Percentiles rank a stretch among this genome's conserved stretches.
These are phyloP conservation scores for Rosellinia necatrix DNA, from an alignment of 2,329 filamentous ascomycete species.

Conservation along the genomic window DNA sequence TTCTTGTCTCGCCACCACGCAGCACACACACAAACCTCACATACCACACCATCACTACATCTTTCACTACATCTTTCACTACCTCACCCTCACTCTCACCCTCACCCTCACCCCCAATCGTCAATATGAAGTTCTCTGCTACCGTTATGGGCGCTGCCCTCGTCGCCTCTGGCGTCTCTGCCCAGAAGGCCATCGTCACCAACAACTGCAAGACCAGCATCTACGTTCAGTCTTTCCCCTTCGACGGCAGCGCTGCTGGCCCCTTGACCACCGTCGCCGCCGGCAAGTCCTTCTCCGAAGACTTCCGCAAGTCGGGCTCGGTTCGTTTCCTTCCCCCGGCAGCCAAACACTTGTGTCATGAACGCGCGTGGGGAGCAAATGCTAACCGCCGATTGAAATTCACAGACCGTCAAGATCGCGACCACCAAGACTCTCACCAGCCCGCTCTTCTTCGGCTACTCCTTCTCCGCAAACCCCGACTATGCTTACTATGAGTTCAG, in stretches of 20 bases:
- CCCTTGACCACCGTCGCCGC: constrained; percentile 39
- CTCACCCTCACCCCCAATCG: no score
- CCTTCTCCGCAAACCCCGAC: constrained; percentile 43
- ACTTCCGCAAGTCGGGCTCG: constrained; percentile 43
- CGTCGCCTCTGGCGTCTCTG: constrained; percentile 39
- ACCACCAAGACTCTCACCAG: constrained; percentile 43
- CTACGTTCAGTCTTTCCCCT: constrained; percentile 47
- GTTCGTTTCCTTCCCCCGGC: constrained; percentile 33
- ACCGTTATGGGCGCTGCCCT: constrained; percentile 40
- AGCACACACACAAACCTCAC: background rate
- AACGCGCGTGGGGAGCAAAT: background rate
- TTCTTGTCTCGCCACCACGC: background rate
- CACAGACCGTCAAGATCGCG: constrained; percentile 49
- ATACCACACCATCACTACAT: background rate
- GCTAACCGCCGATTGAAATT: constrained; percentile 29
- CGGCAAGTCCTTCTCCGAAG: constrained; percentile 40
- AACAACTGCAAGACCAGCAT: constrained; percentile 43
- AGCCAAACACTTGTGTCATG: no score
- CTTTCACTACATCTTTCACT: background rate
- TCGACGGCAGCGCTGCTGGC: constrained; percentile 39
- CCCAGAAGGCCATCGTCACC: constrained; percentile 44
- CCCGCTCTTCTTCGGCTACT: constrained; percentile 51
- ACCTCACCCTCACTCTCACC: background rate
- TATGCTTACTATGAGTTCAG: constrained; percentile 49
- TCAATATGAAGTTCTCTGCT: constrained; percentile 40